A percentile compares a stretch with the other conserved stretches of the same genome.
These are phyloP conservation scores for Moesziomyces parantarcticus DNA, from an alignment of 1,284 basidiomycete genomes.

Conservation along the genomic window DNA sequence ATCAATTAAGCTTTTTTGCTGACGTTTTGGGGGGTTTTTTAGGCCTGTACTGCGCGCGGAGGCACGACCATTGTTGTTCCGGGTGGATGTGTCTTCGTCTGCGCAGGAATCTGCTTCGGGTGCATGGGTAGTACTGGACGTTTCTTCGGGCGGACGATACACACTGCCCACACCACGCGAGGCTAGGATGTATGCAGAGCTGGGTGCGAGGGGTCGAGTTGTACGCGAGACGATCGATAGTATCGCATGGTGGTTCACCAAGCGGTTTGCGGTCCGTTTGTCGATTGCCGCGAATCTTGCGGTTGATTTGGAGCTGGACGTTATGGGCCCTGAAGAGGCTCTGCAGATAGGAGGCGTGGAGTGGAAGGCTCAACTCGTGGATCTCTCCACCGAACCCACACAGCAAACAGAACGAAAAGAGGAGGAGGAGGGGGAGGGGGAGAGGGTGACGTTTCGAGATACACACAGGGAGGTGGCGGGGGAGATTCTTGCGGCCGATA, in stretches of 20 bases:
- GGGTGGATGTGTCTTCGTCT: slow-evolving; percentile 1
- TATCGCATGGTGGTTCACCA: slow-evolving; percentile 22
- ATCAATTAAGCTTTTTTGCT: not conserved
- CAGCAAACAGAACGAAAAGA: not conserved
- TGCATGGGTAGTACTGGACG: slow-evolving; percentile 30
- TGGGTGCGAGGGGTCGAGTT: slow-evolving; percentile 35
- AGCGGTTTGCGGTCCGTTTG: slow-evolving; percentile 14
- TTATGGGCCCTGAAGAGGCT: slow-evolving; percentile 29
- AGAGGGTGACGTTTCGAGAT: slow-evolving; percentile 18
- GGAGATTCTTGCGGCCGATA: slow-evolving; percentile 30
- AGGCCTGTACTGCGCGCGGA: slow-evolving; percentile 27
- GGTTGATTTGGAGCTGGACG: slow-evolving; percentile 25
- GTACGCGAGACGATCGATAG: slow-evolving; percentile 23
- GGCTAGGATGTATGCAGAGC: slow-evolving; percentile 12
- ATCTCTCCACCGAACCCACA: not conserved
- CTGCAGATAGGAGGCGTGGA: slow-evolving; percentile 32
- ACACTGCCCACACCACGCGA: slow-evolving; percentile 17
- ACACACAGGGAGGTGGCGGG: not conserved
- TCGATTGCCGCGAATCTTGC: slow-evolving; percentile 23
- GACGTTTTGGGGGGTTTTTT: not conserved
- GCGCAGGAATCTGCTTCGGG: not conserved
- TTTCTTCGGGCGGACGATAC: slow-evolving; percentile 13
- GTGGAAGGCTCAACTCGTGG: slow-evolving; percentile 41
- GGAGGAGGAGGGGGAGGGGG: not conserved
- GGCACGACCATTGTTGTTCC: slow-evolving; percentile 16